phyloP scores from a whole-genome alignment of 2,329 filamentous ascomycete genomes.

The Neofusicoccum parvum region DNA sequence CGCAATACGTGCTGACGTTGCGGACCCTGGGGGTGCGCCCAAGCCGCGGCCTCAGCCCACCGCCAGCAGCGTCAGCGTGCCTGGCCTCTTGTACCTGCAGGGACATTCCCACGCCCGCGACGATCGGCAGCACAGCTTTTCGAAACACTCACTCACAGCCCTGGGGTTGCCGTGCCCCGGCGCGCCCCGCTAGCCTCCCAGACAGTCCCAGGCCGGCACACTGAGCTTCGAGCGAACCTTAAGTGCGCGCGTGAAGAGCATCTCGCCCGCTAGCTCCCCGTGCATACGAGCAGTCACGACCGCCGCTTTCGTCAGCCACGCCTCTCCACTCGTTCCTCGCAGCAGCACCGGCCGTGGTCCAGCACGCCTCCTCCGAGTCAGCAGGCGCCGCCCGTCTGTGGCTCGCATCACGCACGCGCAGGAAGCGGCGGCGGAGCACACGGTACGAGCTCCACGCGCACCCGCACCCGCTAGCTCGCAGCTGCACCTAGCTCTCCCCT shows the following conservation, averaged over 20 bases:
- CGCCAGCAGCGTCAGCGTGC: constrained; percentile 2
- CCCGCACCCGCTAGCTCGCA: not conserved
- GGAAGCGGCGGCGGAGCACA: constrained; percentile 13
- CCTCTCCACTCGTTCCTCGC: not conserved
- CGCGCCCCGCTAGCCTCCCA: constrained; percentile 9
- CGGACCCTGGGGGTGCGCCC: not conserved
- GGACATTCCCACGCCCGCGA: not conserved
- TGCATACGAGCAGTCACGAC: constrained; percentile 7
- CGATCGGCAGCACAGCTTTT: not conserved
- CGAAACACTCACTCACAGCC: not conserved
- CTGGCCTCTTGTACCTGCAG: constrained; percentile 10
- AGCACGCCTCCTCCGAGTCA: constrained; percentile 3
- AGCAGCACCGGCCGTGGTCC: not conserved
- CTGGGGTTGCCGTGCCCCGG: constrained; percentile 6
- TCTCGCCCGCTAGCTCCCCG: not conserved
- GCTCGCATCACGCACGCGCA: constrained; percentile 3
- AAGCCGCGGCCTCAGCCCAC: not conserved
- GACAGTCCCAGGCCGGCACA: not conserved
- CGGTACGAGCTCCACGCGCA: constrained; percentile 6
- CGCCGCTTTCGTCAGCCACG: constrained; percentile 9
- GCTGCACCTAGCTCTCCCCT: constrained; percentile 2
- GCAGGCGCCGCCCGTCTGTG: not conserved
- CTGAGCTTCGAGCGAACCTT: not conserved
- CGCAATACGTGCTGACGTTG: not conserved
- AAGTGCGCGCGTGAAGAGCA: not conserved